Conservation (phyloP, 768 basidiomycete species). For the Russula foetens region DNA sequence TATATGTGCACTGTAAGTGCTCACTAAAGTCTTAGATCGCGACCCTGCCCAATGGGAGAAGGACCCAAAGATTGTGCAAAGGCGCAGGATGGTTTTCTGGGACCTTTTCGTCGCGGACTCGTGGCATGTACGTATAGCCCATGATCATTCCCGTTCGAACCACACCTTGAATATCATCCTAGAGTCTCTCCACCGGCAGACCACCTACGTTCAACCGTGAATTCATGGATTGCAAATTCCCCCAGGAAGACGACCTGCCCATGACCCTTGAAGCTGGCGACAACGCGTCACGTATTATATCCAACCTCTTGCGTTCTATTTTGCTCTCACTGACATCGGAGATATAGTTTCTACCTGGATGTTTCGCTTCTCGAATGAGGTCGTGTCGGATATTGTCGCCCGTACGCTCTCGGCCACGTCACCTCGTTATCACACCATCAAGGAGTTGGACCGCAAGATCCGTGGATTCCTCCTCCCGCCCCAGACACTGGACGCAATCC, state of each 20-base stretch:
- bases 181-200: conserved; percentile 65
- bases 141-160: not conserved
- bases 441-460: conserved; percentile 47
- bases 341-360: conserved; percentile 56
- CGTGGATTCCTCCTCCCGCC: conserved; percentile 52
- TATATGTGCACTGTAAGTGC: not conserved
- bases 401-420: conserved; percentile 56
- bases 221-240: conserved; percentile 61
- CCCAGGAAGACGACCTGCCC: conserved; percentile 31
- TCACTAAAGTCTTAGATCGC: conserved; percentile 37
- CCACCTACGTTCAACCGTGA: conserved; percentile 60
- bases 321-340: not conserved
- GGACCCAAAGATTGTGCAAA: conserved; percentile 43
- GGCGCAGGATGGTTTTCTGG: conserved; percentile 68
- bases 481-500: conserved; percentile 33
- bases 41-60: conserved; percentile 53
- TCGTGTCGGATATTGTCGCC: conserved; percentile 53
- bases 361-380: conserved; percentile 57
- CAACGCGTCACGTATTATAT: conserved; percentile 20
- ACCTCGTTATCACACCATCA: conserved; percentile 44
- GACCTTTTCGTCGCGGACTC: conserved; percentile 66
- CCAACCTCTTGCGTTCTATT: not conserved
- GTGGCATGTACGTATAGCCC: conserved; percentile 45
- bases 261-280: conserved; percentile 24
- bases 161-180: not conserved